Base-by-base conservation (phyloP, 768 basidiomycete species). In the Collybiopsis confluens region DNA sequence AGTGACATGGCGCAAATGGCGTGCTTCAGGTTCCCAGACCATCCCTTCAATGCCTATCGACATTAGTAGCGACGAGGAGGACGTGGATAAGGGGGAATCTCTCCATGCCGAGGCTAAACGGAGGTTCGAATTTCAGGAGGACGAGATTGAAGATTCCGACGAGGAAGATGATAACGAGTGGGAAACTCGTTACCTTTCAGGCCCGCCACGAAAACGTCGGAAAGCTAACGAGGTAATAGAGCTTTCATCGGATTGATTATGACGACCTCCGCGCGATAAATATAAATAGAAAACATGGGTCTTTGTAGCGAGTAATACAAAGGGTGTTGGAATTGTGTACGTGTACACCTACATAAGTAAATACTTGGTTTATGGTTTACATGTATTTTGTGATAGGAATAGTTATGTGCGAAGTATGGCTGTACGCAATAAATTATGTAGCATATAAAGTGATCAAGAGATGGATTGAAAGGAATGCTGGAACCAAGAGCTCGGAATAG, bases 241-340 rank as follows among this genome's bases (percentile, higher is more conserved):
- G 18, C 37, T 57, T 3, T 44, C 44, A 27, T 57, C 56, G 35
- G 56, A 57, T 26, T 49, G 33, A 54, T 47, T 47, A 18, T 24
- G 24, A 18, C 23, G 15, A n/a, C n/a, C n/a, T n/a, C n/a, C n/a
- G n/a, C n/a, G n/a, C n/a, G n/a, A n/a, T n/a, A n/a, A n/a, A n/a
- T 13, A 6, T 24, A 47, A 18, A 47, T 26, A 47, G 10, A 30
- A 23, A 43, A 9, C 9, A 18, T 23, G 16, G 9, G 8, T 36
- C 8, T 18, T n/a, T 18, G 42, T n/a, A 43, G 42, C n/a, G n/a
- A n/a, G n/a, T n/a, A n/a, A n/a, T n/a, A n/a, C n/a, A n/a, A n/a
- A n/a, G n/a, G n/a, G n/a, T n/a, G n/a, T n/a, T n/a, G n/a, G n/a
- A n/a, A n/a, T n/a, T n/a, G n/a, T n/a, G n/a, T n/a, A n/a, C n/a